Base-by-base conservation (phyloP, 2,329 filamentous ascomycete species). In the Trichoderma sp. region DNA sequence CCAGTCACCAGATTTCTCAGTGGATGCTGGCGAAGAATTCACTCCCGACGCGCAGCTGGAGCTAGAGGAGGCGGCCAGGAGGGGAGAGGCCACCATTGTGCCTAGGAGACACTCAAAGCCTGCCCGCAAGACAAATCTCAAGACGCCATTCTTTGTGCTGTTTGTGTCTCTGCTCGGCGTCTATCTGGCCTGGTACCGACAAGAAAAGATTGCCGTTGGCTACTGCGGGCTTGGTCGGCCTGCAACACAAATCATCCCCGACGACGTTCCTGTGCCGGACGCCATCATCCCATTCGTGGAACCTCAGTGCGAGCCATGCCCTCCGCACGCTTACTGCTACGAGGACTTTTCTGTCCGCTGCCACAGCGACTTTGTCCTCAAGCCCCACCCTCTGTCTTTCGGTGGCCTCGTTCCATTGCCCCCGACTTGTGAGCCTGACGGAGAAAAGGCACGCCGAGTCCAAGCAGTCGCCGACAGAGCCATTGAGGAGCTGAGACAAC, bases 181-280 rank as follows among this genome's bases (percentile, higher is more conserved):
- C 0, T 94, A 97, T 78, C 93, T 89, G 35, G 90, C 90, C 9
- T 97, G 95, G 90, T 99, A 95, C 86, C 89, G 96, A 66, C 94
- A 98, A 82, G 97, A 99, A 84, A 98, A 98, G 88, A 87, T 98
- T n/a, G 93, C 94, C 18, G 94, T 98, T 24, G 97, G 97, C 41
- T 99, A 97, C 82, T 99, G 97, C 82, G 95, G 95, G 14, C 90
- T 97, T 71, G 97, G 93, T 29, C 90, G 92, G 71, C 87, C 91
- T 65, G 90, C 88, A 2, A 86, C 85, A 38, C 81, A 86, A 78
- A 81, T 91, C 35, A 82, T 91, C 21, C 88, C 89, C 12, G 81
- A 83, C 12, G 83, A 88, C 29, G 80, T 88, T 50, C 85, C 86
- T 0, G 84, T 98, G 21, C 95, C 96, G 3, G 91, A 94, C 64